Percentiles rank a stretch among this genome's conserved stretches.
phyloP scores from a whole-genome alignment of 1,139 yeast species.

The Kluyveromyces sp. region DNA sequence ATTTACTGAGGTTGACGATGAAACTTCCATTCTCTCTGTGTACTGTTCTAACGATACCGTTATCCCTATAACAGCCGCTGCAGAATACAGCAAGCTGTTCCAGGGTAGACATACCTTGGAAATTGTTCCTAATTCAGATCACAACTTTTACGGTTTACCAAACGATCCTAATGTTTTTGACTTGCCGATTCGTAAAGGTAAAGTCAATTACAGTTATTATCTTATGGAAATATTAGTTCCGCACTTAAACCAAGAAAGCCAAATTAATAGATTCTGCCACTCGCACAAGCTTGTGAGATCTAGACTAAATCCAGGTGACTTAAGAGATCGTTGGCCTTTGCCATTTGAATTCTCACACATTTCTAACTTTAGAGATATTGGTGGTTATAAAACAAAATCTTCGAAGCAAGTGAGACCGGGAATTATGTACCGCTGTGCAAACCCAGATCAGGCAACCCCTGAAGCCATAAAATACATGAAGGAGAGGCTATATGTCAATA shows the following conservation, averaged over 20 bases:
- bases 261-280: slow-evolving; percentile 44
- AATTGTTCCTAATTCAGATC: slow-evolving; percentile 66
- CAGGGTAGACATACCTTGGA: slow-evolving; percentile 51
- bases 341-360: slow-evolving; percentile 30
- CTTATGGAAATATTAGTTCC: slow-evolving; percentile 46
- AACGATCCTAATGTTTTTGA: slow-evolving; percentile 33
- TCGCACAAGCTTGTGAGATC: slow-evolving; percentile 30
- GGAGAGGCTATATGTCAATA: slow-evolving; percentile 40
- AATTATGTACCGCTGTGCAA: slow-evolving; percentile 56
- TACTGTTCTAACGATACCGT: slow-evolving; percentile 65
- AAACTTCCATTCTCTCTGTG: slow-evolving; percentile 53
- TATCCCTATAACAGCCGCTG: slow-evolving; percentile 58
- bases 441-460: slow-evolving; percentile 42
- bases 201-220: slow-evolving; percentile 49
- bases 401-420: slow-evolving; percentile 45
- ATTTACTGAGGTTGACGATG: slow-evolving; percentile 38
- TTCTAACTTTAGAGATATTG: slow-evolving; percentile 68
- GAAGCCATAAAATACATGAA: slow-evolving; percentile 16
- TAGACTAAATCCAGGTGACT: slow-evolving; percentile 11
- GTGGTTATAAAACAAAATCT: slow-evolving; percentile 54
- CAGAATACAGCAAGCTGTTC: slow-evolving; percentile 49
- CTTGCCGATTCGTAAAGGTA: slow-evolving; percentile 39
- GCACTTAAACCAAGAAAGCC: slow-evolving; percentile 44
- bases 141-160: slow-evolving; percentile 58
- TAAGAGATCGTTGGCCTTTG: slow-evolving; percentile 39